Percentiles rank a stretch among this genome's conserved stretches.
These are phyloP conservation scores for Hymenoscyphus albidus DNA, from an alignment of 2,329 filamentous ascomycete species.

Conservation along the genomic window DNA sequence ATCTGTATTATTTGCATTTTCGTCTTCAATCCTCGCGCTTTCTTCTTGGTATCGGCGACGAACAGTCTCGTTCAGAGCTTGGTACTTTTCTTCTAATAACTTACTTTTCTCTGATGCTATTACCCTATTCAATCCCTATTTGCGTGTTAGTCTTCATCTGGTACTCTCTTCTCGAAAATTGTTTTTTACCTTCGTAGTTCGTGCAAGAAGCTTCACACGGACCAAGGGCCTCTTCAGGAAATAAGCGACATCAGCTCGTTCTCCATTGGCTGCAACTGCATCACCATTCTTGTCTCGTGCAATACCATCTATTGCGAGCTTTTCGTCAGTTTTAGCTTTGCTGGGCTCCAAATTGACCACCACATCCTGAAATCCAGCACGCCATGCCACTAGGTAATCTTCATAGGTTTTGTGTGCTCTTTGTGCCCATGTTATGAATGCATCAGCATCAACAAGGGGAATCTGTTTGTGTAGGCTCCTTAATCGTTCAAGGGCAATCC, in stretches of 20 bases:
- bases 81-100: constrained; percentile 42
- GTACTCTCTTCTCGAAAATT: neutral
- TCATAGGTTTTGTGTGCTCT: constrained; percentile 74
- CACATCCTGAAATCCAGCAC: constrained; percentile 89
- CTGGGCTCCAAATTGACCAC: constrained; percentile 82
- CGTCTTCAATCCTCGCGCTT: constrained; percentile 71
- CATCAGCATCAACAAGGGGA: constrained; percentile 66
- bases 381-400: constrained; percentile 84
- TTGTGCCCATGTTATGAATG: constrained; percentile 77
- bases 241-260: constrained; percentile 91
- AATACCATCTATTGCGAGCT: constrained; percentile 53
- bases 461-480: constrained; percentile 77
- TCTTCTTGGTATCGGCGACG: constrained; percentile 72
- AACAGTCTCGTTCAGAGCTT: constrained; percentile 70
- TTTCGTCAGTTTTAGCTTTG: constrained; percentile 55
- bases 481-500: constrained; percentile 79
- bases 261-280: constrained; percentile 60
- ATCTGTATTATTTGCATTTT: constrained; percentile 82
- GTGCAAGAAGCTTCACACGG: constrained; percentile 80
- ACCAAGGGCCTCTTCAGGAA: constrained; percentile 85
- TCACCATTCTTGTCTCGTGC: constrained; percentile 63
- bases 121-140: constrained; percentile 27
- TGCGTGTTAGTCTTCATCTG: constrained; percentile 3
- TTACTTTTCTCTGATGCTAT: constrained; percentile 44
- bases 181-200: constrained; percentile 67